phyloP scores from a whole-genome alignment of 176 grass and related monocot species.

The Oryza longistaminata region DNA sequence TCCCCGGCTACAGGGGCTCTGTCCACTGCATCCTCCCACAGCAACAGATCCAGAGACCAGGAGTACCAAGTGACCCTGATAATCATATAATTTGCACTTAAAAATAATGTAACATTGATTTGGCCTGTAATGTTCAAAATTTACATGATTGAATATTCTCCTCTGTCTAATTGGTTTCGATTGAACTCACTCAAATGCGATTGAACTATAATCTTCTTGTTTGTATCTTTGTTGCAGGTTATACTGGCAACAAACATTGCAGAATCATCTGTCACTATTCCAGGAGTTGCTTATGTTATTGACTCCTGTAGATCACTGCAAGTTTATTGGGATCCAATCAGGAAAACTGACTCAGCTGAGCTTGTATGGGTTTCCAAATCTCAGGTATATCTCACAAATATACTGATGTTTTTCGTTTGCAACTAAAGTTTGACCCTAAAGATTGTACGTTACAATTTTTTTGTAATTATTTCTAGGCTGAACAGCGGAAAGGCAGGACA shows the following conservation, averaged over 20 bases:
- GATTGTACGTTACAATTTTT: not conserved
- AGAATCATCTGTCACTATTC: constrained; percentile 95
- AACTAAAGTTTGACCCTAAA: constrained; percentile 21
- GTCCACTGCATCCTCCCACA: not conserved
- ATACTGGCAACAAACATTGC: constrained; percentile 97
- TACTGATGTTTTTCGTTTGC: constrained; percentile 19
- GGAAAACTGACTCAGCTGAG: constrained; percentile 64
- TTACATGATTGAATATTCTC: not conserved
- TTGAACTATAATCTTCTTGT: constrained; percentile 1
- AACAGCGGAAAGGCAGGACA: constrained; percentile 93
- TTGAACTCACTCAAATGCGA: not conserved
- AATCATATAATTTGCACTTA: constrained; percentile 12
- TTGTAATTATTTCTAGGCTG: constrained; percentile 55
- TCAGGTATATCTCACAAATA: constrained; percentile 52
- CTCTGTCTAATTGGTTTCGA: constrained; percentile 10
- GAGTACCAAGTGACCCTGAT: not conserved
- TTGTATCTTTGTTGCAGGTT: constrained; percentile 52
- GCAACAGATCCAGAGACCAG: not conserved
- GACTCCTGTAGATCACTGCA: constrained; percentile 94
- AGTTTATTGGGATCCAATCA: constrained; percentile 79
- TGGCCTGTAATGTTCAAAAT: not conserved
- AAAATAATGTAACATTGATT: not conserved
- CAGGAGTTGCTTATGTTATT: constrained; percentile 80
- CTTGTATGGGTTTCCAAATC: constrained; percentile 95
- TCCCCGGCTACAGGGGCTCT: not conserved